phyloP scores from a whole-genome alignment of 2,329 filamentous ascomycete genomes.

The Fusarium torreyae region DNA sequence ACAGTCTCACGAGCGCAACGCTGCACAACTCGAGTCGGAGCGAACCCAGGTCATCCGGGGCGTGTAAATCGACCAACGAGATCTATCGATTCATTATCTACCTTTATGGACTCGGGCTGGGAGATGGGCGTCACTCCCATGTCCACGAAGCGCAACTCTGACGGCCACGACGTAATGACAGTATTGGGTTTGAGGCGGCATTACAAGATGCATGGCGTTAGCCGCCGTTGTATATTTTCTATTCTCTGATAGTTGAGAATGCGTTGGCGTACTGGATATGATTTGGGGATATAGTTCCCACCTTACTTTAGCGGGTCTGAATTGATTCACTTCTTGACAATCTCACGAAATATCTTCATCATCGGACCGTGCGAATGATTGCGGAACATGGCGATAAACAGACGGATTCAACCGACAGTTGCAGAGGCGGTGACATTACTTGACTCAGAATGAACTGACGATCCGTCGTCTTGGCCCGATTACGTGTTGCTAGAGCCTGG shows the following conservation, averaged over 20 bases:
- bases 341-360: slow-evolving; percentile 8
- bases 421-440: slow-evolving; percentile 42
- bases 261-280: slow-evolving; percentile 50
- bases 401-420: slow-evolving; percentile 19
- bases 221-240: slow-evolving; percentile 45
- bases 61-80: slow-evolving; percentile 67
- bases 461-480: slow-evolving; percentile 41
- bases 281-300: slow-evolving; percentile 38
- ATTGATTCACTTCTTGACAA: slow-evolving; percentile 44
- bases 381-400: slow-evolving; percentile 10
- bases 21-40: slow-evolving; percentile 91
- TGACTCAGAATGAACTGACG: slow-evolving; percentile 44
- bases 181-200: slow-evolving; percentile 39
- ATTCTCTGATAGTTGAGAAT: slow-evolving; percentile 41
- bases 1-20: slow-evolving; percentile 94
- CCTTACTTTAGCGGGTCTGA: slow-evolving; percentile 40
- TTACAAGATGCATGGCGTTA: slow-evolving; percentile 43
- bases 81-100: not conserved
- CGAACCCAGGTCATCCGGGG: slow-evolving; percentile 95
- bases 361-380: slow-evolving; percentile 9
- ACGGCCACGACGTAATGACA: slow-evolving; percentile 50
- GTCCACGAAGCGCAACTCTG: slow-evolving; percentile 28
- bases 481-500: slow-evolving; percentile 40
- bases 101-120: slow-evolving; percentile 18
- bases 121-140: slow-evolving; percentile 42